Evolutionary conservation across 495 filamentous ascomycete genomes (phyloP).

Genomic region (Penicillium lagena): DNA sequence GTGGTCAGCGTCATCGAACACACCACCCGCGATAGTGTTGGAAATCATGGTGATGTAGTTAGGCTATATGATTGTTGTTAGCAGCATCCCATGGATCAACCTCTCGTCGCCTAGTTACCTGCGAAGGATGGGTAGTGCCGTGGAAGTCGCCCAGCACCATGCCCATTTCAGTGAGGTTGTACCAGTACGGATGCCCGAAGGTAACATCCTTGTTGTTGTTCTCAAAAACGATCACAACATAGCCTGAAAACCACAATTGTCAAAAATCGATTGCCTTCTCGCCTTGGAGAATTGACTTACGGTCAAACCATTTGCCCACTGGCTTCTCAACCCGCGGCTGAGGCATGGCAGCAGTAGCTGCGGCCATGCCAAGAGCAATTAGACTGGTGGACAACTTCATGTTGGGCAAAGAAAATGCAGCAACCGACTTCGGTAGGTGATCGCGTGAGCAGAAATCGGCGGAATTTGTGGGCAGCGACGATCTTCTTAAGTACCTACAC

Average conservation of each 20-base stretch:
- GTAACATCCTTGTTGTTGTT: conserved; percentile 8
- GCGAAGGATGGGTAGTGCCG: conserved; percentile 7
- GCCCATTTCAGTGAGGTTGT: conserved; percentile 1
- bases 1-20: conserved; percentile 7
- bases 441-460: no score
- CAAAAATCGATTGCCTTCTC: no score
- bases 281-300: neutral
- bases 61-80: neutral
- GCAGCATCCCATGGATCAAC: no score
- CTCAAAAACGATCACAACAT: conserved; percentile 8
- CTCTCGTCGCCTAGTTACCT: no score
- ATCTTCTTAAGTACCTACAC: no score
- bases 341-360: neutral
- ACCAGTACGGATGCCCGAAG: conserved; percentile 4
- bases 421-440: no score
- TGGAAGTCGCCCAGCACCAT: conserved; percentile 4
- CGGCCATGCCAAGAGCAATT: no score
- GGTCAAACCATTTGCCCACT: conserved; percentile 8
- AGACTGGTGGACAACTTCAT: no score
- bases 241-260: neutral
- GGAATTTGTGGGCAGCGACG: no score
- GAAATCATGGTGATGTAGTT: conserved; percentile 10
- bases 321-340: neutral
- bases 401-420: no score
- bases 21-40: conserved; percentile 5